These are phyloP conservation scores for Scorias spongiosa DNA, from an alignment of 2,329 filamentous ascomycete genomes.

Conservation along the genomic window DNA sequence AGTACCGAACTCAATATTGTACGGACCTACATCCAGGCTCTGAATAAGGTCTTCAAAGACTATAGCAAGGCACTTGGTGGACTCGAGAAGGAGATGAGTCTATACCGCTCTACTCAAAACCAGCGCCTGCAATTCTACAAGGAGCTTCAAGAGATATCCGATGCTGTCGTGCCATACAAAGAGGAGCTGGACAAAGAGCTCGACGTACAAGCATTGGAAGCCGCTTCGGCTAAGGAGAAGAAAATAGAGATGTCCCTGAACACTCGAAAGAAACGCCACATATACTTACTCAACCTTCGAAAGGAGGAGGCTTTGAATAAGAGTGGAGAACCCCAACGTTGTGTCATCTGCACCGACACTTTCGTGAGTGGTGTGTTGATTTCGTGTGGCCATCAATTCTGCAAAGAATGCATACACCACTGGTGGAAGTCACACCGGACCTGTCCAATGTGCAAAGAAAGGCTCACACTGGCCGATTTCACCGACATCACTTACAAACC, in stretches of 20 bases:
- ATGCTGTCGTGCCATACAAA: slow-evolving; percentile 64
- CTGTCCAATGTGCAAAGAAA: slow-evolving; percentile 73
- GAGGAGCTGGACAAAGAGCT: slow-evolving; percentile 43
- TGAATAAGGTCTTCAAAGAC: slow-evolving; percentile 37
- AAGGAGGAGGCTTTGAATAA: slow-evolving; percentile 48
- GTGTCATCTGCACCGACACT: slow-evolving; percentile 67
- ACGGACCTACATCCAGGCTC: slow-evolving; percentile 43
- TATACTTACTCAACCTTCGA: slow-evolving; percentile 54
- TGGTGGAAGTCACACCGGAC: slow-evolving; percentile 65
- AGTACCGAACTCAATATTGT: slow-evolving; percentile 50
- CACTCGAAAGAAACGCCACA: slow-evolving; percentile 52
- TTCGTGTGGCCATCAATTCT: slow-evolving; percentile 82
- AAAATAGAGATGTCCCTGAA: slow-evolving; percentile 43
- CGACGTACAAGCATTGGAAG: slow-evolving; percentile 32
- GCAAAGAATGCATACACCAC: slow-evolving; percentile 65
- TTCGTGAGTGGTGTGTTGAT: slow-evolving; percentile 74
- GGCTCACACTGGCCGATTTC: slow-evolving; percentile 50
- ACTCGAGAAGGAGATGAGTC: slow-evolving; percentile 56
- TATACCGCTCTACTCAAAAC: slow-evolving; percentile 70
- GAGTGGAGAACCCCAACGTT: slow-evolving; percentile 42
- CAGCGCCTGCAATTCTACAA: slow-evolving; percentile 76
- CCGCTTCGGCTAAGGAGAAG: slow-evolving; percentile 33
- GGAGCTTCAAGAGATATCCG: slow-evolving; percentile 80
- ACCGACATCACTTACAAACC: slow-evolving; percentile 77
- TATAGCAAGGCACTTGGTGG: slow-evolving; percentile 37